phyloP scores from a whole-genome alignment of 345 rosid species.

The Leavenworthia alabamica region DNA sequence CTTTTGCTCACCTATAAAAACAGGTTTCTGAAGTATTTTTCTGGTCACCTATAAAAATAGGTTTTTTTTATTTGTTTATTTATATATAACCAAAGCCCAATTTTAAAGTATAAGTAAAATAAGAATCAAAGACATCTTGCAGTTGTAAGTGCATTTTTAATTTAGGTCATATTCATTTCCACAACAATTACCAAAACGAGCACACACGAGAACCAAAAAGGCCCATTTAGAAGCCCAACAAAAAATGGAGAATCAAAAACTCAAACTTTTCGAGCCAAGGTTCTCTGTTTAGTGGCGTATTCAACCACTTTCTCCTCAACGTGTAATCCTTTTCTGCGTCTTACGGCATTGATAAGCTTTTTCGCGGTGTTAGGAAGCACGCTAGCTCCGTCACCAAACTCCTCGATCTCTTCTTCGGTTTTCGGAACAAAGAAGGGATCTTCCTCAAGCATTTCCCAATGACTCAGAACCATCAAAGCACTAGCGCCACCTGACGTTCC shows the following conservation, averaged over 20 bases:
- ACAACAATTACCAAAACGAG: neutral
- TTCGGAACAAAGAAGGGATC: slow-evolving; percentile 89
- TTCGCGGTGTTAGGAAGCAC: slow-evolving; percentile 77
- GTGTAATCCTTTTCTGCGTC: slow-evolving; percentile 73
- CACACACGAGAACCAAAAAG: neutral
- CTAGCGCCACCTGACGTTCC: slow-evolving; percentile 87
- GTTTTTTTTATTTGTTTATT: too few relatives aligned
- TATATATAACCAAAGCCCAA: too few relatives aligned
- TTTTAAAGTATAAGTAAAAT: too few relatives aligned
- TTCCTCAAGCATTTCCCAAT: slow-evolving; percentile 79
- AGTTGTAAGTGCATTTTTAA: neutral
- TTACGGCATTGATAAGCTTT: slow-evolving; percentile 68
- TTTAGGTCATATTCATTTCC: neutral
- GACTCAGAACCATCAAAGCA: slow-evolving; percentile 81
- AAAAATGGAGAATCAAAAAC: neutral
- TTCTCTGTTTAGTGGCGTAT: slow-evolving; percentile 82
- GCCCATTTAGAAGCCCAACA: slow-evolving; percentile 9
- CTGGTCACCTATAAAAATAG: neutral
- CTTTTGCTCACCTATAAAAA: neutral
- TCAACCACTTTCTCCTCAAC: slow-evolving; percentile 88
- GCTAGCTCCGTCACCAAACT: slow-evolving; percentile 86
- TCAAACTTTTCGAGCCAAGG: slow-evolving; percentile 60
- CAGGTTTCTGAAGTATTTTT: neutral
- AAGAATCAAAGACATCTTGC: neutral
- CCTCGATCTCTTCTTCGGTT: slow-evolving; percentile 83